phyloP scores from a whole-genome alignment of 2,329 filamentous ascomycete species.

The Chalara sp. region DNA sequence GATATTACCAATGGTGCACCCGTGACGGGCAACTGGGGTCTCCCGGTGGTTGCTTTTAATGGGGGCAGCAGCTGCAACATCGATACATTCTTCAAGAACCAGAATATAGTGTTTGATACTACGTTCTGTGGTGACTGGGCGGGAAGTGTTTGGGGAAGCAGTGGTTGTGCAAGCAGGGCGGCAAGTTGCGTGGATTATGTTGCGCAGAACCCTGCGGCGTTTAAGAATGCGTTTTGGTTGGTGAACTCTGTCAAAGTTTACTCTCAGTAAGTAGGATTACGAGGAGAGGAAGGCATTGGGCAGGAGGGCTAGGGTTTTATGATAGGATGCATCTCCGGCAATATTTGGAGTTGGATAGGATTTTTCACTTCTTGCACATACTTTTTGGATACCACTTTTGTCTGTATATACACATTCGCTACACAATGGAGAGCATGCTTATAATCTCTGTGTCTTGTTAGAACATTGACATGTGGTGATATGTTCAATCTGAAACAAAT shows the following conservation, averaged over 20 bases:
- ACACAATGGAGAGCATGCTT: too few relatives aligned
- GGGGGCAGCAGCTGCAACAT: slow-evolving; percentile 60
- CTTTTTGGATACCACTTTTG: too few relatives aligned
- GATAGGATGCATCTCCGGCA: too few relatives aligned
- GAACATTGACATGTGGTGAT: too few relatives aligned
- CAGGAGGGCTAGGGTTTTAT: too few relatives aligned
- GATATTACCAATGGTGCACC: slow-evolving; percentile 54
- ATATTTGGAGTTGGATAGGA: too few relatives aligned
- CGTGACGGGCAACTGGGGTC: slow-evolving; percentile 59
- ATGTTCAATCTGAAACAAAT: too few relatives aligned
- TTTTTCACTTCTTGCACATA: too few relatives aligned
- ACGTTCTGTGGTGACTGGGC: slow-evolving; percentile 63
- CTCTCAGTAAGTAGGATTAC: not conserved
- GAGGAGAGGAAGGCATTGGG: too few relatives aligned
- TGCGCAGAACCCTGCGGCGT: slow-evolving; percentile 10
- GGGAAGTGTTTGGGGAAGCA: slow-evolving; percentile 3
- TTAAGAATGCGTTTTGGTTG: slow-evolving; percentile 12
- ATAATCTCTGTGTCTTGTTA: too few relatives aligned
- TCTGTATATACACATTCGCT: too few relatives aligned
- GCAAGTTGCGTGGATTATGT: slow-evolving; percentile 8
- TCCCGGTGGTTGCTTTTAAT: slow-evolving; percentile 59
- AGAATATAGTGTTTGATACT: slow-evolving; percentile 61
- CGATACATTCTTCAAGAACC: slow-evolving; percentile 54
- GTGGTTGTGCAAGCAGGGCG: slow-evolving; percentile 3
- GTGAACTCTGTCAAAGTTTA: slow-evolving; percentile 13